These are phyloP conservation scores for Paramecium bursaria DNA, from an alignment of 73 alveolate genomes.

Conservation along the genomic window DNA sequence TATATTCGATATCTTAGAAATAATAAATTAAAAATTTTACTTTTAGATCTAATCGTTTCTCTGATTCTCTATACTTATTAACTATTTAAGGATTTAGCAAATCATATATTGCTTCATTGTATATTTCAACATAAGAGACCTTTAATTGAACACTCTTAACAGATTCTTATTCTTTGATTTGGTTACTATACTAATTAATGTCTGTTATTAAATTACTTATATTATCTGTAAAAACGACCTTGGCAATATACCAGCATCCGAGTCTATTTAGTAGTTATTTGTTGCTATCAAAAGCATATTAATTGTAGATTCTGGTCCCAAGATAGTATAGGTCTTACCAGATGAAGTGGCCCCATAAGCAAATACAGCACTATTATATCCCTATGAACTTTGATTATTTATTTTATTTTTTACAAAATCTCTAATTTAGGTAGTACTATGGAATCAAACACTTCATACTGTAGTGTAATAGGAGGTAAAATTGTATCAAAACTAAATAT, in stretches of 20 bases:
- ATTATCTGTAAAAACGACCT: constrained; percentile 53
- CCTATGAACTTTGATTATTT: constrained; percentile 66
- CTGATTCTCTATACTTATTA: not conserved
- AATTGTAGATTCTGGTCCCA: constrained; percentile 79
- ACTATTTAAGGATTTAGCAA: constrained; percentile 18
- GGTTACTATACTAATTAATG: constrained; percentile 1
- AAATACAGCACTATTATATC: constrained; percentile 90
- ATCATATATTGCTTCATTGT: constrained; percentile 65
- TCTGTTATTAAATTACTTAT: not conserved
- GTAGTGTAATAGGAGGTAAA: constrained; percentile 31
- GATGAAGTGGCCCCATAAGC: constrained; percentile 94
- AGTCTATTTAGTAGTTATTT: constrained; percentile 32
- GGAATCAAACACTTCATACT: constrained; percentile 11
- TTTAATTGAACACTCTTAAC: not conserved
- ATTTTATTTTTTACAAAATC: constrained; percentile 14
- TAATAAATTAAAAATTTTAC: not conserved
- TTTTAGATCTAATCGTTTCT: constrained; percentile 7
- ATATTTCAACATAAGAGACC: constrained; percentile 59
- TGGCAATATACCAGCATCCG: constrained; percentile 62
- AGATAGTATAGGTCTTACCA: constrained; percentile 94
- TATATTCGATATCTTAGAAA: constrained; percentile 30
- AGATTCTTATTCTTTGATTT: constrained; percentile 44
- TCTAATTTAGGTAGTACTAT: constrained; percentile 38
- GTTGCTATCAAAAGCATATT: not conserved
- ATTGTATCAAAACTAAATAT: constrained; percentile 36